Conservation (phyloP, 169 alveolate species). For the Plasmodium falciparum region DNA sequence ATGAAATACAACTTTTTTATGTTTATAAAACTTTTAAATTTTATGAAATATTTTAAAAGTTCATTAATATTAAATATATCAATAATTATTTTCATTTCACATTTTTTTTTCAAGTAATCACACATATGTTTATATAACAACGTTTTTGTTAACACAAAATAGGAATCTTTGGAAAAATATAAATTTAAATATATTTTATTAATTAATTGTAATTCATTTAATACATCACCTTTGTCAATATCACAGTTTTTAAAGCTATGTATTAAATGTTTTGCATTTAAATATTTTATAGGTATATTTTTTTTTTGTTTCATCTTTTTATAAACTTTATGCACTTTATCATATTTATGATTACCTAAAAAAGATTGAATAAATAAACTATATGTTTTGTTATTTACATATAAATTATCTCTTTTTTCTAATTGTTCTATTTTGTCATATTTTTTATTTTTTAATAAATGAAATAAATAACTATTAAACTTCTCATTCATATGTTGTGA, state of each 20-base stretch:
- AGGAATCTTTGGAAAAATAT: constrained; percentile 71
- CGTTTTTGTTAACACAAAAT: constrained; percentile 69
- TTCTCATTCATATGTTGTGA: constrained; percentile 33
- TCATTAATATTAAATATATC: constrained; percentile 74
- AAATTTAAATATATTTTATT: constrained; percentile 66
- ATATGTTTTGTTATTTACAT: constrained; percentile 72
- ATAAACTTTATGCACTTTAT: constrained; percentile 66
- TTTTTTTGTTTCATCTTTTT: constrained; percentile 63
- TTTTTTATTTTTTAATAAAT: constrained; percentile 51
- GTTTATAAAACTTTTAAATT: constrained; percentile 71
- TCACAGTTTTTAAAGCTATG: constrained; percentile 75
- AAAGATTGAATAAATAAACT: constrained; percentile 69
- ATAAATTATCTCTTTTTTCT: constrained; percentile 71
- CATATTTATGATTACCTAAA: constrained; percentile 69
- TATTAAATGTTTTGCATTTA: constrained; percentile 68
- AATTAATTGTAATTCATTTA: constrained; percentile 54
- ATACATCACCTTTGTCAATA: constrained; percentile 67
- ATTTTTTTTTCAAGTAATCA: constrained; percentile 70
- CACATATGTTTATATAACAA: constrained; percentile 74
- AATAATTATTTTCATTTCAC: constrained; percentile 69
- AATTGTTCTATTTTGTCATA: constrained; percentile 65
- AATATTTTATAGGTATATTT: constrained; percentile 59
- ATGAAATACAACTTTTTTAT: constrained; percentile 64
- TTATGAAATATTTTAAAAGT: constrained; percentile 75
- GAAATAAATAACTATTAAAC: constrained; percentile 34